Evolutionary conservation across 1,139 yeast species (phyloP).

Genomic region (Zygotorulaspora mrakii): DNA sequence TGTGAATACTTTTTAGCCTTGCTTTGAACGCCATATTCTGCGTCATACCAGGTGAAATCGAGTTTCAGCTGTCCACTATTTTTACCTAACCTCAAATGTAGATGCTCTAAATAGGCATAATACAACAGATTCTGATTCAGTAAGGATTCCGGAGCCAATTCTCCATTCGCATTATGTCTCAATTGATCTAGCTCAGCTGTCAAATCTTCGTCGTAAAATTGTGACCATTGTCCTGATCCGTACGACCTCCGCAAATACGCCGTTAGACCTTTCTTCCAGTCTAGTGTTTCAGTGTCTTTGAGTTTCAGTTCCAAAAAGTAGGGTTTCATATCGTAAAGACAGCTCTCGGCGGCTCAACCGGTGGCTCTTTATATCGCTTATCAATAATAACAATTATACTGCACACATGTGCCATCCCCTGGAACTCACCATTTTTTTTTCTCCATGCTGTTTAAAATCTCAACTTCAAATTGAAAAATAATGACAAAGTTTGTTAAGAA

Average conservation of each 20-base stretch:
- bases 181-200: constrained; percentile 30
- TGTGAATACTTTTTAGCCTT: constrained; percentile 53
- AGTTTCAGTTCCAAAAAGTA: constrained; percentile 24
- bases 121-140: constrained; percentile 61
- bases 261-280: constrained; percentile 33
- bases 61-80: constrained; percentile 53
- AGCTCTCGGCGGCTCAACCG: too few relatives aligned
- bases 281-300: constrained; percentile 33
- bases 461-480: too few relatives aligned
- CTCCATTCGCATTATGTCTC: constrained; percentile 44
- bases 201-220: constrained; percentile 31
- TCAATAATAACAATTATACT: too few relatives aligned
- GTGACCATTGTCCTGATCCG: constrained; percentile 34
- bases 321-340: constrained; percentile 29
- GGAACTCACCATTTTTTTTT: too few relatives aligned
- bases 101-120: constrained; percentile 75
- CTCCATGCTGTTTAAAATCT: too few relatives aligned
- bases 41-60: constrained; percentile 79
- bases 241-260: constrained; percentile 31
- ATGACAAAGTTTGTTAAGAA: too few relatives aligned
- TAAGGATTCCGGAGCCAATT: constrained; percentile 43
- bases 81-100: constrained; percentile 73
- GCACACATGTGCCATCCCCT: too few relatives aligned
- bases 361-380: too few relatives aligned
- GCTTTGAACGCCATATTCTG: constrained; percentile 40